These are phyloP conservation scores for Excoecaria agallocha DNA, from an alignment of 345 rosid species.

Conservation along the genomic window DNA sequence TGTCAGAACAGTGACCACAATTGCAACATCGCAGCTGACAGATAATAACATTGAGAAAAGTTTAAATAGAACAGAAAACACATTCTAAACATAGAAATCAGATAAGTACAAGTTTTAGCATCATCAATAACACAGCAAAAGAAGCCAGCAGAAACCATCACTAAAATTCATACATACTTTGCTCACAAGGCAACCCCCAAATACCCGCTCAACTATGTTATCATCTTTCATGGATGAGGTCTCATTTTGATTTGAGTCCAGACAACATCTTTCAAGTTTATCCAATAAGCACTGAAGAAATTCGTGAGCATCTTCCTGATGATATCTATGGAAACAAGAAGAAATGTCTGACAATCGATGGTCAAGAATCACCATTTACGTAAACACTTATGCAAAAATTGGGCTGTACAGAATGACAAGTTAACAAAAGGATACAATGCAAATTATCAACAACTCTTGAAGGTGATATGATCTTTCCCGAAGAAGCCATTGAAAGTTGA, in stretches of 20 bases:
- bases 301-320: constrained; percentile 93
- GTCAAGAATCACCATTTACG: constrained; percentile 41
- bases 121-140: too few species aligned
- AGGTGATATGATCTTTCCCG: constrained; percentile 51
- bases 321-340: constrained; percentile 46
- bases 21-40: constrained; percentile 70
- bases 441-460: constrained; percentile 47
- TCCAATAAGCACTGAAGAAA: constrained; percentile 72
- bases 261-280: constrained; percentile 61
- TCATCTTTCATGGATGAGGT: constrained; percentile 24
- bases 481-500: constrained; percentile 42
- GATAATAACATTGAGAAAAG: background rate
- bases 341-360: constrained; percentile 45
- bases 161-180: constrained; percentile 59
- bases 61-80: background rate
- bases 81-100: too few species aligned
- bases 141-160: too few species aligned
- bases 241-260: constrained; percentile 28
- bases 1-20: constrained; percentile 58
- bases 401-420: background rate
- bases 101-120: too few species aligned
- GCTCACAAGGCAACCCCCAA: constrained; percentile 74
- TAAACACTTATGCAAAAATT: background rate
- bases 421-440: constrained; percentile 54
- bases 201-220: constrained; percentile 55